Conservation (phyloP, 192 early-diverging fungal species). For the Geosiphon pyriformis region DNA sequence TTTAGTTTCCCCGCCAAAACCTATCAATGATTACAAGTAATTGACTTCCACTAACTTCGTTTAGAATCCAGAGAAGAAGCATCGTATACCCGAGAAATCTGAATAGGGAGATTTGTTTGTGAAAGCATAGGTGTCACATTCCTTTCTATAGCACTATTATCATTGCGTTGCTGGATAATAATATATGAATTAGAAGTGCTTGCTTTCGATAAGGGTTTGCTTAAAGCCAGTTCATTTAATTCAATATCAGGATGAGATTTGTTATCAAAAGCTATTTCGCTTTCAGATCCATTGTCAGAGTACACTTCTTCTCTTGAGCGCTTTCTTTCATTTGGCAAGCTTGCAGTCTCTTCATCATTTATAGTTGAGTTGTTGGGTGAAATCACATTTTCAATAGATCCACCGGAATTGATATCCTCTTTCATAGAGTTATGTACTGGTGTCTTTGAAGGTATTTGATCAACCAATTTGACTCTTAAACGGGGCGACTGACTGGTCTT, state of each 20-base stretch:
- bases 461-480: background rate
- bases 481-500: background rate
- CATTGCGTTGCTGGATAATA: no score
- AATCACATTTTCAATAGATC: no score
- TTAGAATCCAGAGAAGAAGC: background rate
- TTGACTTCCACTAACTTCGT: background rate
- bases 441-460: background rate
- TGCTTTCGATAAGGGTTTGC: no score
- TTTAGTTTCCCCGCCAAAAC: background rate
- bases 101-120: background rate
- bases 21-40: background rate
- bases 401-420: no score
- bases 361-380: background rate
- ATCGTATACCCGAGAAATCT: background rate
- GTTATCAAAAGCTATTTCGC: background rate
- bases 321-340: background rate
- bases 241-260: background rate
- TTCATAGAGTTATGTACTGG: no score
- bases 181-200: no score
- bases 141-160: no score
- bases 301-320: background rate
- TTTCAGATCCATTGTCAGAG: background rate
- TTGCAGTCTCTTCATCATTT: background rate
- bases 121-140: background rate
- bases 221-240: background rate